phyloP scores from a whole-genome alignment of 441 rosid species.

The Euphorbia corollata region DNA sequence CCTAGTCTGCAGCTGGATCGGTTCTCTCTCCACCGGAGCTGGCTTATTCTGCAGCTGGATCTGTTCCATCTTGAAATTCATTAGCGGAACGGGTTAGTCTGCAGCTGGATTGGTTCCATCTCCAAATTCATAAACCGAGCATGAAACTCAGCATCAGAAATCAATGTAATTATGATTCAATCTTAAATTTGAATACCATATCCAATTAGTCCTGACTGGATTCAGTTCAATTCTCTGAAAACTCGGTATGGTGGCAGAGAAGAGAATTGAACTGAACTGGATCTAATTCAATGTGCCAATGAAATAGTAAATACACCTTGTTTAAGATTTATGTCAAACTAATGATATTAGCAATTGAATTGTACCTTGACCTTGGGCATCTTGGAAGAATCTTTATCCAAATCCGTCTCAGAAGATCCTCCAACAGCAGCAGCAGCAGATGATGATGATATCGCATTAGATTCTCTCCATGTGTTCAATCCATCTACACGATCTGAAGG shows the following conservation, averaged over 20 bases:
- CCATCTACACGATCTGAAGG: conserved; percentile 30
- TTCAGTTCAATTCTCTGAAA: no score
- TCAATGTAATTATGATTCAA: no score
- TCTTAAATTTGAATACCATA: no score
- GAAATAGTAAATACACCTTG: background rate
- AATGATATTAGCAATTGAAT: background rate
- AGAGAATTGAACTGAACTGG: no score
- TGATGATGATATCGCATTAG: conserved; percentile 32
- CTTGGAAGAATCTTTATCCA: conserved; percentile 38
- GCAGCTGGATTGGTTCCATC: background rate
- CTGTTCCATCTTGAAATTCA: background rate
- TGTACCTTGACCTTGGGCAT: conserved; percentile 40
- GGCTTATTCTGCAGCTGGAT: background rate
- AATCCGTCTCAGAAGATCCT: conserved; percentile 48
- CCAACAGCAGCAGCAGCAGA: conserved; percentile 34
- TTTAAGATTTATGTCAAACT: background rate
- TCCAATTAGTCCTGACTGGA: no score
- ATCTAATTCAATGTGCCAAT: background rate
- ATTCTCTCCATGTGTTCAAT: conserved; percentile 30
- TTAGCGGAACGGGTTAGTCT: background rate
- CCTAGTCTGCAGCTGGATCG: background rate
- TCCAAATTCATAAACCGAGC: background rate
- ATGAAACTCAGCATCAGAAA: background rate
- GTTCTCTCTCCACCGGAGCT: background rate
- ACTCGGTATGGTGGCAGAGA: no score